Conservation (phyloP, 1,139 yeast species). For the Sugiyamaella novakii region DNA sequence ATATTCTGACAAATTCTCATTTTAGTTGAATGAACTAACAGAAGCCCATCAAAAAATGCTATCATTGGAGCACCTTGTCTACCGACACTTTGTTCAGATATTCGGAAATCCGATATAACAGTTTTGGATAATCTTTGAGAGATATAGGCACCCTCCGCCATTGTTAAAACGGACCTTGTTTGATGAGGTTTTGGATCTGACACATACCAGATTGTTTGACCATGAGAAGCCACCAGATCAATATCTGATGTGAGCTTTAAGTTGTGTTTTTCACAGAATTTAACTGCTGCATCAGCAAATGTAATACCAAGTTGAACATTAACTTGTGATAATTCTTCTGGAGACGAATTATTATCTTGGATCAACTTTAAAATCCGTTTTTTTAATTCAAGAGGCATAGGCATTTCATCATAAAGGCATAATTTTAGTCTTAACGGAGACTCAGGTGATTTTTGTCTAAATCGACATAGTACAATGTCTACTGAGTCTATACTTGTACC, state of each 20-base stretch:
- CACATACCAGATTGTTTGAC: conserved; percentile 32
- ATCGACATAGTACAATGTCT: conserved; percentile 26
- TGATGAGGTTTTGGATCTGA: conserved; percentile 28
- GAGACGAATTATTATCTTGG: conserved; percentile 27
- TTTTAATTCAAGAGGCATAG: conserved; percentile 24
- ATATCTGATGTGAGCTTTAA: conserved; percentile 18
- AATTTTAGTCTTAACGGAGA: conserved; percentile 22
- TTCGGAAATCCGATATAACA: conserved; percentile 29
- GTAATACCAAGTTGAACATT: conserved; percentile 27
- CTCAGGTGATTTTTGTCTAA: conserved; percentile 22
- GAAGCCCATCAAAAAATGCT: conserved; percentile 30
- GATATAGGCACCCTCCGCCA: conserved; percentile 30
- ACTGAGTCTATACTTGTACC: conserved; percentile 30
- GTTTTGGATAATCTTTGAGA: conserved; percentile 26
- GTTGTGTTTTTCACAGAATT: conserved; percentile 24
- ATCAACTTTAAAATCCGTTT: conserved; percentile 25
- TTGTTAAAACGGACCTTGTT: conserved; percentile 27
- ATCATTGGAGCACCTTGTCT: conserved; percentile 32
- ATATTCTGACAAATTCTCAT: conserved; percentile 29
- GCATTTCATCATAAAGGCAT: conserved; percentile 24
- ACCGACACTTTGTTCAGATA: conserved; percentile 31
- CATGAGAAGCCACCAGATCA: conserved; percentile 30
- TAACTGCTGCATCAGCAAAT: conserved; percentile 28
- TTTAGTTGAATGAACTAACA: conserved; percentile 28
- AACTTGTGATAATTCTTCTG: conserved; percentile 28